Base-by-base conservation (phyloP, 306 rosid genomes). In the Ochetophila trinervis region DNA sequence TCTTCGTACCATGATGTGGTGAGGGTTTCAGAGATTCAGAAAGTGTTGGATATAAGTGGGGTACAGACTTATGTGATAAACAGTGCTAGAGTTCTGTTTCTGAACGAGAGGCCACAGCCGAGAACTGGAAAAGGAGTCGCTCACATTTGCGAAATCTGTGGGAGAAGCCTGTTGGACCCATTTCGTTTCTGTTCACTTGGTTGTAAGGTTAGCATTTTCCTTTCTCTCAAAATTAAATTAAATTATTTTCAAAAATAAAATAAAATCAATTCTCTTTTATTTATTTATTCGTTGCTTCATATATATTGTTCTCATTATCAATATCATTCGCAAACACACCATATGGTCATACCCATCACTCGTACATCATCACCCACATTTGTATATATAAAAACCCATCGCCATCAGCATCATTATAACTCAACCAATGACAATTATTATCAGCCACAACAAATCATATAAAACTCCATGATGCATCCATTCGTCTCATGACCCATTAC, bases 1-100 rank as follows among this genome's bases (percentile, higher is more conserved):
- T 89, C 96, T 65, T 92, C 98, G 0, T 92, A 92, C 74, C 98
- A 92, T 53, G 96, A 89, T 84, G 98, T 92, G 24, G 96, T 92
- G 75, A 82, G 96, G 40, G 91, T 92, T 22, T 62, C 76, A 9
- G 98, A 92, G 66, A 76, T 92, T 60, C 87, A 92, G 66, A 86
- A 89, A 42, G 83, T 78, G 13, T 67, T 92, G 84, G 85, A 89
- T 53, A 92, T 89, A 18, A 78, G 87, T 70, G 98, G 96, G 54
- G 96, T 92, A 0, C 98, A 92, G 60, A 92, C 98, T 0, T 91
- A 91, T 74, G 98, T 91, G 73, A 91, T 91, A 6, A 91, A 91
- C 80, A 87, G 98, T 76, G 95, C 98, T 0, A 75, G 95, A 76
- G 98, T 91, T 17, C 8, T 91, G 83, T 91, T 91, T 72, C 81